These are phyloP conservation scores for Colletotrichum nymphaeae DNA, from an alignment of 2,329 filamentous ascomycete genomes.

Conservation along the genomic window DNA sequence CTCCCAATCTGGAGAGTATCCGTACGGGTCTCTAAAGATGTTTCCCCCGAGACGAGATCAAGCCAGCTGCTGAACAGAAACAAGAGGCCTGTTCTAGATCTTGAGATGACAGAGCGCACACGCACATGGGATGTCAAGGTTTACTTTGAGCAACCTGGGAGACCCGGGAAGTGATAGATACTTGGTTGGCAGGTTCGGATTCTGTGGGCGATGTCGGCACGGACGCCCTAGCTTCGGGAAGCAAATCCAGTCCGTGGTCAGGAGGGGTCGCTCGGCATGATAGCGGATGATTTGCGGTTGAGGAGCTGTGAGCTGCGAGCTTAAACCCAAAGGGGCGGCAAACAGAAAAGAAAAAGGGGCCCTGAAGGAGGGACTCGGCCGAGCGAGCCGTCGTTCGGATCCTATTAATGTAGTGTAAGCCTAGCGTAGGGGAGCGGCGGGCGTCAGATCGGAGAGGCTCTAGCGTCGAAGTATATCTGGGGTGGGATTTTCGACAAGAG, in stretches of 20 bases:
- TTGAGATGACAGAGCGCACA: not conserved
- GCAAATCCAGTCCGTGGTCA: not conserved
- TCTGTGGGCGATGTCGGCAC: not conserved
- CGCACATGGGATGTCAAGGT: not conserved
- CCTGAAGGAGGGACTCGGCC: constrained; percentile 13
- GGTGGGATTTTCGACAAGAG: not conserved
- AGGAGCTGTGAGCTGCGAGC: not conserved
- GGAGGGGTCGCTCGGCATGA: not conserved
- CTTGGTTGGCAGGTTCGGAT: not conserved
- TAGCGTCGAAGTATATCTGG: constrained; percentile 24
- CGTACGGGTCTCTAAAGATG: not conserved
- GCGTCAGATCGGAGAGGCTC: constrained; percentile 5
- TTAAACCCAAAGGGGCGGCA: not conserved
- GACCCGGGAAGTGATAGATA: not conserved
- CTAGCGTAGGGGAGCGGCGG: not conserved
- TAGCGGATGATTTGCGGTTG: not conserved
- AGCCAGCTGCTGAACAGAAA: not conserved
- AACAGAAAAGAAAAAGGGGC: not conserved
- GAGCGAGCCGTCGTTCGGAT: constrained; percentile 12
- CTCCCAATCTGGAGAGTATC: not conserved
- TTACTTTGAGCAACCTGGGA: not conserved
- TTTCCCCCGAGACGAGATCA: not conserved
- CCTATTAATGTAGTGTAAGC: not conserved
- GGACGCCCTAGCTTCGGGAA: not conserved
- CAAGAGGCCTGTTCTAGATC: not conserved